Conservation (phyloP, 176 grass and related monocot genomes). For the Triticum turgidum region DNA sequence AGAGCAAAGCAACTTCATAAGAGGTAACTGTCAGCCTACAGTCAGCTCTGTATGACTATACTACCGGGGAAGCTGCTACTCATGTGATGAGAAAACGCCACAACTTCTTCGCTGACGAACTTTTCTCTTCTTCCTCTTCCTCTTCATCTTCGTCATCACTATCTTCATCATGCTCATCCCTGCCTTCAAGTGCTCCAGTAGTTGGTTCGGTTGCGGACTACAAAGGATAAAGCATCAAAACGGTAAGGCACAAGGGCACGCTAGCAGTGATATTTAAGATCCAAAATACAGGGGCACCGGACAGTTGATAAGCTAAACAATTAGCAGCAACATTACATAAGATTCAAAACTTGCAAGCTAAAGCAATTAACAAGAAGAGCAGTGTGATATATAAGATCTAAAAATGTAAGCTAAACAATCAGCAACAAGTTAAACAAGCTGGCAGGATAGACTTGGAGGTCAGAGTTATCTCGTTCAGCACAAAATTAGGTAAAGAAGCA, state of each 20-base stretch:
- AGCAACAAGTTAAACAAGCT: background rate
- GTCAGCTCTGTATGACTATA: constrained; percentile 43
- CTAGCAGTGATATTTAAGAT: background rate
- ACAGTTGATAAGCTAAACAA: background rate
- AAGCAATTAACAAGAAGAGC: background rate
- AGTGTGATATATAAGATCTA: background rate
- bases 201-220: constrained; percentile 48
- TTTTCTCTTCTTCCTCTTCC: constrained; percentile 45
- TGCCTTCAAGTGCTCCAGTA: constrained; percentile 20
- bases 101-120: constrained; percentile 71
- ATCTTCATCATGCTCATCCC: constrained; percentile 29
- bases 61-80: background rate
- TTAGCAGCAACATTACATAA: background rate
- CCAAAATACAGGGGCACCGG: background rate
- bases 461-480: background rate
- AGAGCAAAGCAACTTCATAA: constrained; percentile 17
- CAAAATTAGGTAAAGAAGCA: background rate
- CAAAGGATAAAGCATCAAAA: constrained; percentile 19
- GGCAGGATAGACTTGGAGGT: background rate
- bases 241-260: background rate
- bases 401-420: background rate
- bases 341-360: background rate
- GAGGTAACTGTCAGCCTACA: constrained; percentile 46
- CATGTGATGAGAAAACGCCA: constrained; percentile 92
- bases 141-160: constrained; percentile 51